Evolutionary conservation across 2,329 filamentous ascomycete species (phyloP).

Genomic region (Anthostomella pinea): DNA sequence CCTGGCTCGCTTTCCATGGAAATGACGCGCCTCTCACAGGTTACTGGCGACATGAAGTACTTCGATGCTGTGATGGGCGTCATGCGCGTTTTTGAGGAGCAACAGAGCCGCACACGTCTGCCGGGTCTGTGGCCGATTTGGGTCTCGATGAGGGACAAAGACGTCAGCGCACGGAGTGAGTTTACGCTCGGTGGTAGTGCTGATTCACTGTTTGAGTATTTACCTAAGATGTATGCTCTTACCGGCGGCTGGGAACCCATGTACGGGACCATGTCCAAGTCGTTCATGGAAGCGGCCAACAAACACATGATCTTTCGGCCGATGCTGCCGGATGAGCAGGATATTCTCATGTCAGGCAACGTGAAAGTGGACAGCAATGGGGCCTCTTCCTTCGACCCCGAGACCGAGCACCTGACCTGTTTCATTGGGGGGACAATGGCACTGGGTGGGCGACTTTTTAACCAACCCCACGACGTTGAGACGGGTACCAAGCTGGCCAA

Average conservation of each 20-base stretch:
- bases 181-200: slow-evolving; percentile 38
- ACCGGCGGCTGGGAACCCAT: slow-evolving; percentile 53
- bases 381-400: slow-evolving; percentile 28
- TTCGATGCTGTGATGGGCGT: slow-evolving; percentile 69
- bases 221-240: slow-evolving; percentile 63
- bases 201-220: slow-evolving; percentile 51
- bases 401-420: slow-evolving; percentile 62
- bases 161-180: slow-evolving; percentile 31
- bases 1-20: slow-evolving; percentile 68
- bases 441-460: slow-evolving; percentile 62
- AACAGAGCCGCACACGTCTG: slow-evolving; percentile 63
- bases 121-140: slow-evolving; percentile 72
- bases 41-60: slow-evolving; percentile 71
- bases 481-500: slow-evolving; percentile 57
- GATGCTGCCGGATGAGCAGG: slow-evolving; percentile 54
- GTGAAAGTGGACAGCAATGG: slow-evolving; percentile 32
- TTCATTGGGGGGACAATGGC: slow-evolving; percentile 70
- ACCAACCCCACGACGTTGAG: slow-evolving; percentile 50
- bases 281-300: slow-evolving; percentile 55
- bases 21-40: slow-evolving; percentile 68
- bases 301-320: slow-evolving; percentile 66
- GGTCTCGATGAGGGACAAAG: slow-evolving; percentile 57
- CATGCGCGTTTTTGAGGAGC: slow-evolving; percentile 62
- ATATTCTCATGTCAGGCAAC: slow-evolving; percentile 63
- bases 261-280: slow-evolving; percentile 39